Evolutionary conservation across 1,139 yeast species (phyloP).

Genomic region (Saccharomyces uvarum): DNA sequence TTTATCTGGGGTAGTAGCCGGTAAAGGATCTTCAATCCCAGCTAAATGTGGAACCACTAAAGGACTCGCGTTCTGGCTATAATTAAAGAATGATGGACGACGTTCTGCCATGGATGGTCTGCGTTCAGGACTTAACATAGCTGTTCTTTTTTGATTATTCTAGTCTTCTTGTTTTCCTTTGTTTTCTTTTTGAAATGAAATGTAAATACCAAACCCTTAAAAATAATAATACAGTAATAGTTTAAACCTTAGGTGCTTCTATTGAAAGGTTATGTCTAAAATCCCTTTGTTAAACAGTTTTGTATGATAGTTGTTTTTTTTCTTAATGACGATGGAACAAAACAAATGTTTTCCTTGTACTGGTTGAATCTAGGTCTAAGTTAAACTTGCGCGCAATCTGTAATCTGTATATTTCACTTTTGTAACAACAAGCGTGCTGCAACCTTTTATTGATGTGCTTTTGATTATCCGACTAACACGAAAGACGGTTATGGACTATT

Average conservation of each 20-base stretch:
- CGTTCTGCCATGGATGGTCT: constrained; percentile 70
- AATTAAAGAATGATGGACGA: constrained; percentile 37
- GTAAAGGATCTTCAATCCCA: constrained; percentile 63
- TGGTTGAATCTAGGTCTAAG: not conserved
- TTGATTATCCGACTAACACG: not conserved
- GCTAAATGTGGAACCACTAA: constrained; percentile 76
- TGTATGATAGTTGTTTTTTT: not conserved
- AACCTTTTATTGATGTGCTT: not conserved
- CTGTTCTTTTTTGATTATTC: not conserved
- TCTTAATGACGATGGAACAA: not conserved
- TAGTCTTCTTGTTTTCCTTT: not conserved
- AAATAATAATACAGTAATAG: not conserved
- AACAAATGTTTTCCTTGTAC: not conserved
- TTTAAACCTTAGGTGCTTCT: not conserved
- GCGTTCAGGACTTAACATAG: constrained; percentile 31
- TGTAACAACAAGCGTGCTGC: not conserved
- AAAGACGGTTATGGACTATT: not conserved
- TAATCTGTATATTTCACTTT: not conserved
- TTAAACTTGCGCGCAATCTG: not conserved
- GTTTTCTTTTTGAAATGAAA: not conserved
- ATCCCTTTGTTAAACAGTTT: not conserved
- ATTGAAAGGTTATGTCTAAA: not conserved
- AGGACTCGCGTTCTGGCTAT: constrained; percentile 39
- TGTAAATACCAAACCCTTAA: not conserved
- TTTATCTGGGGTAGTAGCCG: constrained; percentile 45